Evolutionary conservation across 306 rosid genomes (phyloP), one percentile per base, ranked within the genome.

Genomic region (Benincasa hispida): DNA sequence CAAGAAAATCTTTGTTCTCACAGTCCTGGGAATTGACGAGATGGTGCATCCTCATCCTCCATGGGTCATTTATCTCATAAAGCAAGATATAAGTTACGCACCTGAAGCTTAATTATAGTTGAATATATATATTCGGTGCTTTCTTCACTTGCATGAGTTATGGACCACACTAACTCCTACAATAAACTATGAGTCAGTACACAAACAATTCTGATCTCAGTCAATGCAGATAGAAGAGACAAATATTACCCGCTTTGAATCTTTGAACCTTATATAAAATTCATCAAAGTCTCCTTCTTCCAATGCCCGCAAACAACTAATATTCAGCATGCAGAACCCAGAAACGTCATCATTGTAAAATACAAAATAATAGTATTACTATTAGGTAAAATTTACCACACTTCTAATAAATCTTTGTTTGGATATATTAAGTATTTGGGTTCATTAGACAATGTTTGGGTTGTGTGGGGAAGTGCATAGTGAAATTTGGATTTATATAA

Each of bases 91-190:
- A 56, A 59, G 59, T 28, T 12, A 53, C 19, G 66, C 87, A 93
- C 98, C 97, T 93, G 97, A 70, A 93, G 92, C 77, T 89, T 91
- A 80, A 88, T 84, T 76, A 93, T 87, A 59, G 97, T 81, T 73
- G 87, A 82, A 83, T 87, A 91, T 75, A 93, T 91, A 83, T 83
- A 85, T 80, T 90, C 97, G 0, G 98, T 88, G 85, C 96, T 91
- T 80, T 93, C 96, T 83, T 91, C 97, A 83, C 98, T 93, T 81
- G 97, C 91, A 78, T 76, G 90, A 86, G 96, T 91, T 86, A 91
- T 87, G 65, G 92, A 88, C 84, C 88, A 85, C 79, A 88, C 88
- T 84, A 93, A 93, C 86, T 86, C 98, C 98, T 93, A 79, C 68
- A 62, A 77, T 12, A 79, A 51, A 81, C 53, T 22, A 68, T 78